Evolutionary conservation across 2,329 filamentous ascomycete genomes (phyloP).

Genomic region (Colletotrichum sp.): DNA sequence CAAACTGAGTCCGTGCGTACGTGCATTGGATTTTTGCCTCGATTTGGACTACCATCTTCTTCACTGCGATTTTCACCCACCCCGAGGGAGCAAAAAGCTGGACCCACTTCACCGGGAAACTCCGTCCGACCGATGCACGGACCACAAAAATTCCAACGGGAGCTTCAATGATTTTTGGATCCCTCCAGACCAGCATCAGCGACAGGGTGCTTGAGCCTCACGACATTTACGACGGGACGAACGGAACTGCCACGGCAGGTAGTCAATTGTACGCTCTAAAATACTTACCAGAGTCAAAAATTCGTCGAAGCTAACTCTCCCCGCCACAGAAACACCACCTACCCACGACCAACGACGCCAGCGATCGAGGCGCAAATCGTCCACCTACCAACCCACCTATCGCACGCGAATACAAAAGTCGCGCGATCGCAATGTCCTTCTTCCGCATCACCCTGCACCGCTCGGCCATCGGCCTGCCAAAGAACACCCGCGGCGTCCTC

Average conservation of each 20-base stretch:
- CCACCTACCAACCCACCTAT: not conserved
- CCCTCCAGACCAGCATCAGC: not conserved
- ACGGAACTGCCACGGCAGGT: not conserved
- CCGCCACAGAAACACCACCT: not conserved
- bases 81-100: not conserved
- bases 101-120: not conserved
- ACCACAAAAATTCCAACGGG: not conserved
- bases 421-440: conserved; percentile 65
- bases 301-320: not conserved
- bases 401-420: fast-evolving
- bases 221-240: not conserved
- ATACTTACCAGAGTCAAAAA: too few relatives aligned
- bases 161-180: conserved; percentile 11
- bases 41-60: too few relatives aligned
- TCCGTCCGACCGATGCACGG: not conserved
- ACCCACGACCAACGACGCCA: not conserved
- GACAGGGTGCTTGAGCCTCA: not conserved
- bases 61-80: not conserved
- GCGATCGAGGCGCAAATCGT: not conserved
- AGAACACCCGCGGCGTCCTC: conserved; percentile 80
- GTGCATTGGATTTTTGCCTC: too few relatives aligned
- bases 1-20: too few relatives aligned
- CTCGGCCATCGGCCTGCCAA: conserved; percentile 86
- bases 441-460: conserved; percentile 93
- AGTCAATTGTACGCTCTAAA: not conserved